These are phyloP conservation scores for Debaryomyces nepalensis DNA, from an alignment of 1,139 yeast genomes.

Conservation along the genomic window DNA sequence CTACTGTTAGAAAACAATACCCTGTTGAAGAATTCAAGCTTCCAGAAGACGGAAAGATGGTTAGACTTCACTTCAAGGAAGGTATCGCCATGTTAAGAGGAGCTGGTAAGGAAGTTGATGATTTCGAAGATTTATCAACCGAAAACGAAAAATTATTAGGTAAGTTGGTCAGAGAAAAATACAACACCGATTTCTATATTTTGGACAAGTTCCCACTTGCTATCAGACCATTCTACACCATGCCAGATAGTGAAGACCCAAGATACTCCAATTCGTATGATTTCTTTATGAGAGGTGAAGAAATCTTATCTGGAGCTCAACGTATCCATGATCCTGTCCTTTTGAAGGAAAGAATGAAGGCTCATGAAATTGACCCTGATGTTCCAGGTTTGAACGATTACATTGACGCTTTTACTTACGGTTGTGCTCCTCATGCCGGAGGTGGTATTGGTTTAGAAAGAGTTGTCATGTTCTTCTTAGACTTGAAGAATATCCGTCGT, in stretches of 20 bases:
- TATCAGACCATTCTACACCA: slow-evolving; percentile 96
- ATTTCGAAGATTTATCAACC: slow-evolving; percentile 87
- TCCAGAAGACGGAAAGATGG: slow-evolving; percentile 90
- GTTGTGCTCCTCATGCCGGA: slow-evolving; percentile 99
- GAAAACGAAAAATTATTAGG: slow-evolving; percentile 95
- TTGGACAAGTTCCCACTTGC: slow-evolving; percentile 97
- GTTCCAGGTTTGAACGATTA: slow-evolving; percentile 87
- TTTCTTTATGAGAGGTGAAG: slow-evolving; percentile 99
- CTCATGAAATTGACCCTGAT: slow-evolving; percentile 80
- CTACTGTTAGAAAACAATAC: slow-evolving; percentile 87
- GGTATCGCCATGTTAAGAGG: slow-evolving; percentile 85
- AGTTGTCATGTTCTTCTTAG: slow-evolving; percentile 97
- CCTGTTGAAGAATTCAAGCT: slow-evolving; percentile 97
- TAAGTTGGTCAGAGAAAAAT: slow-evolving; percentile 86
- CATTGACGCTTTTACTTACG: slow-evolving; percentile 88
- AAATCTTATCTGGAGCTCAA: slow-evolving; percentile 97
- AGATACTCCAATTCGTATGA: slow-evolving; percentile 94
- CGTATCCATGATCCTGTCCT: slow-evolving; percentile 94
- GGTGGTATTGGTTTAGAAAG: slow-evolving; percentile 99
- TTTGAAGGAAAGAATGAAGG: slow-evolving; percentile 78
- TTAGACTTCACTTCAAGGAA: slow-evolving; percentile 84
- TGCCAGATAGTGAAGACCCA: slow-evolving; percentile 95
- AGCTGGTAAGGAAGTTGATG: slow-evolving; percentile 82
- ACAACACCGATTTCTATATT: slow-evolving; percentile 96
- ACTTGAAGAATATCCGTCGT: slow-evolving; percentile 94